Percentiles rank a stretch among this genome's conserved stretches.
Evolutionary conservation across 2,329 filamentous ascomycete species (phyloP).

Genomic region (Fusarium sp.): DNA sequence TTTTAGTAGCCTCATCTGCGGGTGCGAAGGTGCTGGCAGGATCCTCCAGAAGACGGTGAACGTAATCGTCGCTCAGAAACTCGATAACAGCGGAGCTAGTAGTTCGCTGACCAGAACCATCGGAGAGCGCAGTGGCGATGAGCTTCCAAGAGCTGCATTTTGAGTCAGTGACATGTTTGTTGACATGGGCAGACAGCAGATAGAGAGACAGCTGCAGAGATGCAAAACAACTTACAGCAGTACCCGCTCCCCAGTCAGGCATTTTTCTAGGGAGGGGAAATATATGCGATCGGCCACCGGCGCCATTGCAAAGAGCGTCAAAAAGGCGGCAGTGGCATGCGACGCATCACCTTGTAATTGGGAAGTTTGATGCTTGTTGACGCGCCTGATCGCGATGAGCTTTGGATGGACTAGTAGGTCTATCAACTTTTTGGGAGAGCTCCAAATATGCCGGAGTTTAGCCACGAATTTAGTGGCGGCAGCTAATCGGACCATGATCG

Average conservation of each 20-base stretch:
- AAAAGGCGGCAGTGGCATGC: constrained; percentile 54
- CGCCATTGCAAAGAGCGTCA: constrained; percentile 73
- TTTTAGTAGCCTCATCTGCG: constrained; percentile 71
- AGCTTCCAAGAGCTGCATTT: constrained; percentile 69
- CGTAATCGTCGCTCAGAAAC: constrained; percentile 78
- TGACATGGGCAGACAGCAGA: constrained; percentile 20
- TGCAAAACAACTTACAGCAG: constrained; percentile 72
- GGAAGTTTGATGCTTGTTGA: constrained; percentile 48
- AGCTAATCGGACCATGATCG: constrained; percentile 40
- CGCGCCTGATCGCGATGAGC: constrained; percentile 51
- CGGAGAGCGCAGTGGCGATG: constrained; percentile 64
- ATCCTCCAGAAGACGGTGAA: constrained; percentile 73
- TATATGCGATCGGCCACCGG: constrained; percentile 76
- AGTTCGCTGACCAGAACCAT: constrained; percentile 67
- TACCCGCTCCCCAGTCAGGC: constrained; percentile 81
- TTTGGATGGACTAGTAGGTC: constrained; percentile 36
- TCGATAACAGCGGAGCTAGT: constrained; percentile 66
- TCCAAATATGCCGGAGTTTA: constrained; percentile 44
- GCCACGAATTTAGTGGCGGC: constrained; percentile 32
- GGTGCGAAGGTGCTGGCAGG: constrained; percentile 75
- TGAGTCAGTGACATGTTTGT: constrained; percentile 42
- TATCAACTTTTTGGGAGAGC: constrained; percentile 48
- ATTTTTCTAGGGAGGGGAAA: constrained; percentile 86
- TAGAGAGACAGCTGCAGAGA: constrained; percentile 13
- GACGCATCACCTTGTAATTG: constrained; percentile 53